Conservation (phyloP, 176 grass and related monocot genomes). For the Cenchrus americanus region DNA sequence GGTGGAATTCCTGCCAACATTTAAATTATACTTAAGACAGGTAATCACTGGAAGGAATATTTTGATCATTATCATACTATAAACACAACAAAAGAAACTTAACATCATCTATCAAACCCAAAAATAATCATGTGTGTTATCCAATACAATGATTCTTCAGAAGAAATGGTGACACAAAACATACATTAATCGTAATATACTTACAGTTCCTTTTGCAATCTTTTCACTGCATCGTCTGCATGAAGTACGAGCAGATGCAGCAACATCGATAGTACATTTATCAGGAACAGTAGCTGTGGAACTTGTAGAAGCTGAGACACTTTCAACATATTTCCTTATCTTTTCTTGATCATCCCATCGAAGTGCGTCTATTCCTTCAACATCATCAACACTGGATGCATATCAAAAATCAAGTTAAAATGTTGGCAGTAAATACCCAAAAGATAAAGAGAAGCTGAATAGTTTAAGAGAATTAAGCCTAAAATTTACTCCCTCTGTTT, state of each 20-base stretch:
- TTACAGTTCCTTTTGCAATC: constrained; percentile 81
- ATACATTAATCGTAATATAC: constrained; percentile 54
- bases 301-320: constrained; percentile 42
- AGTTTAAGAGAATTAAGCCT: constrained; percentile 4
- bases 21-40: background rate
- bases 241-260: constrained; percentile 81
- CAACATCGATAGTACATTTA: constrained; percentile 79
- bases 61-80: constrained; percentile 3
- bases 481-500: background rate
- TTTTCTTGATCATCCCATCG: constrained; percentile 96
- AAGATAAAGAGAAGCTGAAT: constrained; percentile 4
- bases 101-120: background rate
- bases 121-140: background rate
- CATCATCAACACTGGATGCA: constrained; percentile 76
- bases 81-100: constrained; percentile 4
- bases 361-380: constrained; percentile 85
- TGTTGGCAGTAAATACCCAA: background rate
- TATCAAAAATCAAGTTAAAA: constrained; percentile 4
- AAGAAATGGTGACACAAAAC: constrained; percentile 2
- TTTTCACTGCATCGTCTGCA: constrained; percentile 82
- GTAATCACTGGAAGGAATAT: background rate
- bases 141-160: constrained; percentile 10
- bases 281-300: constrained; percentile 49
- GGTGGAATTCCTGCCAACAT: background rate
- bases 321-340: constrained; percentile 76